A percentile compares a stretch with the other conserved stretches of the same genome.
Evolutionary conservation across 345 rosid species (phyloP).

Genomic region (Melastoma malabathricum): DNA sequence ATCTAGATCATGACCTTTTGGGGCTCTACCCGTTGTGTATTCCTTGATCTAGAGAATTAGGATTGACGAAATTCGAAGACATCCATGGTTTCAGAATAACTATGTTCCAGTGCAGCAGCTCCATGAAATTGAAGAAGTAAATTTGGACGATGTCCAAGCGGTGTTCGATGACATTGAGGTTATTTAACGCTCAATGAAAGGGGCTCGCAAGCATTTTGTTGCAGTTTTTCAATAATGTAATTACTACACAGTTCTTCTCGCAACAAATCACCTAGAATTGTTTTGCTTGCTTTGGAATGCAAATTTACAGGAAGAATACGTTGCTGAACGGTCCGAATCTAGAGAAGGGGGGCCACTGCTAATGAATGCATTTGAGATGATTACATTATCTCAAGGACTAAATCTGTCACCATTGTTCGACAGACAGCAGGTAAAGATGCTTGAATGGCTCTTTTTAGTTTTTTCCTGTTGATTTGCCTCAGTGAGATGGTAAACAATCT

Average conservation of each 20-base stretch:
- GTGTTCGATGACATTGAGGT: slow-evolving; percentile 88
- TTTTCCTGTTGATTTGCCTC: too few species aligned
- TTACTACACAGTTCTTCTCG: too few species aligned
- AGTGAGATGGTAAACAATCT: too few species aligned
- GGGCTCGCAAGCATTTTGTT: too few species aligned
- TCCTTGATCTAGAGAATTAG: slow-evolving; percentile 54
- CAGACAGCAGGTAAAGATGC: slow-evolving; percentile 48
- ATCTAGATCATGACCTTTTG: too few species aligned
- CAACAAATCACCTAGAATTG: too few species aligned
- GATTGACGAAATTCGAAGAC: slow-evolving; percentile 47
- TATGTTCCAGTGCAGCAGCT: slow-evolving; percentile 40
- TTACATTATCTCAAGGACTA: slow-evolving; percentile 80
- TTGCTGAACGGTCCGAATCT: slow-evolving; percentile 37
- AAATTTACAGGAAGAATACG: slow-evolving; percentile 53
- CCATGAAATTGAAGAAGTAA: slow-evolving; percentile 50
- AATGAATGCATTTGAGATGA: slow-evolving; percentile 98
- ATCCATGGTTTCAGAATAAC: slow-evolving; percentile 56
- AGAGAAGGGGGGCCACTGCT: slow-evolving; percentile 45
- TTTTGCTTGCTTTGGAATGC: neutral
- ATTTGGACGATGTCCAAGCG: slow-evolving; percentile 64
- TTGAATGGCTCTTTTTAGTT: too few species aligned
- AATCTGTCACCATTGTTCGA: slow-evolving; percentile 83
- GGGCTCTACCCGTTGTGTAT: neutral
- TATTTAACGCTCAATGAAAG: neutral
- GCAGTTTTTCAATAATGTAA: too few species aligned